These are phyloP conservation scores for Rugonectria rugulosa DNA, from an alignment of 2,329 filamentous ascomycete genomes.

Conservation along the genomic window DNA sequence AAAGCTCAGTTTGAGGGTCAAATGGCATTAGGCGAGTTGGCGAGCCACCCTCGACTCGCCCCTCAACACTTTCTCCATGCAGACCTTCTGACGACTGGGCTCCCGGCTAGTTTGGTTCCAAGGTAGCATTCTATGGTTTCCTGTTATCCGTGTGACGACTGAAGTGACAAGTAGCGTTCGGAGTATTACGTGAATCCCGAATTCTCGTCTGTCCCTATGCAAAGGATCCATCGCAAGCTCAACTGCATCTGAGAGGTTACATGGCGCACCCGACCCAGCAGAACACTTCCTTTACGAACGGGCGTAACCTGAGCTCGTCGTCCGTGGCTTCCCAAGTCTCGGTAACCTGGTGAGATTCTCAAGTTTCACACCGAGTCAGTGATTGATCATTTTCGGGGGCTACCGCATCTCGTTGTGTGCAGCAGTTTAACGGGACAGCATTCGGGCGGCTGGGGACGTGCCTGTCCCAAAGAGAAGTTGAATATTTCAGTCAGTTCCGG, in stretches of 20 bases:
- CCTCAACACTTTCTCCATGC: neutral
- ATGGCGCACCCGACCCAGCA: slow-evolving; percentile 15
- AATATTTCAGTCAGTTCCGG: neutral
- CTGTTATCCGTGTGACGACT: slow-evolving; percentile 15
- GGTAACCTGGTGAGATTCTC: neutral
- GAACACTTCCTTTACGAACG: slow-evolving; percentile 2
- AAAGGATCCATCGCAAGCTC: slow-evolving; percentile 17
- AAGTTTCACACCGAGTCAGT: neutral
- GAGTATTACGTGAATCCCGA: slow-evolving; percentile 13
- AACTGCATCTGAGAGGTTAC: slow-evolving; percentile 23
- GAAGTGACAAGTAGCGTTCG: slow-evolving; percentile 8
- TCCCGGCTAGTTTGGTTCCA: slow-evolving; percentile 4
- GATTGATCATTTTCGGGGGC: neutral
- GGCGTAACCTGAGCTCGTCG: slow-evolving; percentile 1
- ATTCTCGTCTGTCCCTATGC: slow-evolving; percentile 13
- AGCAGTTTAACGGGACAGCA: slow-evolving; percentile 29
- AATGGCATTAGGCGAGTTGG: slow-evolving; percentile 10
- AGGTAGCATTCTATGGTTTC: slow-evolving; percentile 8
- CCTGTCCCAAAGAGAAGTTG: neutral
- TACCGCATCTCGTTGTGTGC: slow-evolving; percentile 28
- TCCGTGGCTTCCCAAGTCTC: neutral
- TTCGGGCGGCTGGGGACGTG: slow-evolving; percentile 16
- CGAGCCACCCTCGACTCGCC: too few relatives aligned
- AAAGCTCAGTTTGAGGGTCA: slow-evolving; percentile 6
- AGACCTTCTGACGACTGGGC: neutral